A percentile compares a stretch with the other conserved stretches of the same genome.
These are phyloP conservation scores for Trypanosoma rangeli DNA, from an alignment of 208 protist species.

Conservation along the genomic window DNA sequence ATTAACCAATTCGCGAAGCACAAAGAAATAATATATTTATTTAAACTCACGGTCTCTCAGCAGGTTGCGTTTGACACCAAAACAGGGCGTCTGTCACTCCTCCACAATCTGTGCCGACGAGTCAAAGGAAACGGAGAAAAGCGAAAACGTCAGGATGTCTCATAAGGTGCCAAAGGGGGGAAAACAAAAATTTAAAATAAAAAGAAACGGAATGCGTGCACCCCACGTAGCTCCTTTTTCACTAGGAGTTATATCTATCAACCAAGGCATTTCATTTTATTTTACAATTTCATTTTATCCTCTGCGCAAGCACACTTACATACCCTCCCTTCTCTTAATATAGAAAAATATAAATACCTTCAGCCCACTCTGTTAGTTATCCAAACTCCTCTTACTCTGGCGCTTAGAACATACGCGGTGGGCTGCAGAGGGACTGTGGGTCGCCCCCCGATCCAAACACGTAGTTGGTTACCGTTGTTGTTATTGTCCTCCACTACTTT, in stretches of 20 bases:
- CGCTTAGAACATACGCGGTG: neutral
- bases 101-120: neutral
- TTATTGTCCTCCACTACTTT: neutral
- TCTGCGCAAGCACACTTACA: neutral
- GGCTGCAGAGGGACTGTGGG: neutral
- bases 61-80: neutral
- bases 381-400: neutral
- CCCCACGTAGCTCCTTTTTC: neutral
- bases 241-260: neutral
- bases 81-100: neutral
- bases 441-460: neutral
- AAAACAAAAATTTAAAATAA: neutral
- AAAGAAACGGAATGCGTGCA: neutral
- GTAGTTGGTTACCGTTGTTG: neutral
- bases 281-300: neutral
- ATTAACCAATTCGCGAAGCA: neutral
- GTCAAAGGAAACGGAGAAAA: neutral
- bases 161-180: neutral
- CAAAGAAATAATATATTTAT: neutral
- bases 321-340: neutral
- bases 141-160: neutral
- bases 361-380: neutral
- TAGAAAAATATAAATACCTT: slow-evolving; percentile 3
- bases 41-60: neutral
- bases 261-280: neutral